phyloP scores from a whole-genome alignment of 768 basidiomycete species.

The Leccinum truebloodii region DNA sequence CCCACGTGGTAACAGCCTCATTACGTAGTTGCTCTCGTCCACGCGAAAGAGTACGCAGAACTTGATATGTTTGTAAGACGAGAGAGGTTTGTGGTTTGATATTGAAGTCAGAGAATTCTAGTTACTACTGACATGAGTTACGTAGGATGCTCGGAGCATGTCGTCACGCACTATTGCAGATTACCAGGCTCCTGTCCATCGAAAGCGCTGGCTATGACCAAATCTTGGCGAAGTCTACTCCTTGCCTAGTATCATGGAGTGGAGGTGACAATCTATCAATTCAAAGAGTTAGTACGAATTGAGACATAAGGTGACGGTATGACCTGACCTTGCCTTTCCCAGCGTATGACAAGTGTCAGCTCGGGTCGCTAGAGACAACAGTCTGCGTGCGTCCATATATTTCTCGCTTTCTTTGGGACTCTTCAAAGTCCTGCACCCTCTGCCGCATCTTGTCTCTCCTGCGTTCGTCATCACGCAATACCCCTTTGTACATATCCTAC shows the following conservation, averaged over 20 bases:
- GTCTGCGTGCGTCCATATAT: constrained; percentile 60
- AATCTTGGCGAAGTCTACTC: neutral
- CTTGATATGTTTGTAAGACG: no score
- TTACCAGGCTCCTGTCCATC: constrained; percentile 4
- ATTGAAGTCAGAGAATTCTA: neutral
- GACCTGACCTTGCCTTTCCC: constrained; percentile 8
- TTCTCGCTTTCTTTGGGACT: constrained; percentile 63
- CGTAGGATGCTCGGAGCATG: constrained; percentile 1
- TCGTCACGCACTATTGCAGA: constrained; percentile 17
- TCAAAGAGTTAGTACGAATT: neutral
- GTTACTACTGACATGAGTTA: constrained; percentile 13
- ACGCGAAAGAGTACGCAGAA: neutral
- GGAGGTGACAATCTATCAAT: neutral
- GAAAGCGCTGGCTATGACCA: neutral
- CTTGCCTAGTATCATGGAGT: neutral
- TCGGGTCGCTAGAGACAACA: constrained; percentile 22
- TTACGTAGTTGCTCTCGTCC: neutral
- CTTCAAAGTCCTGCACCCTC: constrained; percentile 60
- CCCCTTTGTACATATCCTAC: constrained; percentile 91
- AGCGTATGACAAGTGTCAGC: constrained; percentile 1
- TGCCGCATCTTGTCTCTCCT: constrained; percentile 68
- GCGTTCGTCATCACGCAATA: constrained; percentile 85
- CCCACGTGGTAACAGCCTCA: constrained; percentile 10
- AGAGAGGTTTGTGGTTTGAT: neutral
- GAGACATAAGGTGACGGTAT: no score